Percentiles rank a stretch among this genome's conserved stretches.
These are phyloP conservation scores for Penicillium sp. DNA, from an alignment of 2,329 filamentous ascomycete genomes.

Conservation along the genomic window DNA sequence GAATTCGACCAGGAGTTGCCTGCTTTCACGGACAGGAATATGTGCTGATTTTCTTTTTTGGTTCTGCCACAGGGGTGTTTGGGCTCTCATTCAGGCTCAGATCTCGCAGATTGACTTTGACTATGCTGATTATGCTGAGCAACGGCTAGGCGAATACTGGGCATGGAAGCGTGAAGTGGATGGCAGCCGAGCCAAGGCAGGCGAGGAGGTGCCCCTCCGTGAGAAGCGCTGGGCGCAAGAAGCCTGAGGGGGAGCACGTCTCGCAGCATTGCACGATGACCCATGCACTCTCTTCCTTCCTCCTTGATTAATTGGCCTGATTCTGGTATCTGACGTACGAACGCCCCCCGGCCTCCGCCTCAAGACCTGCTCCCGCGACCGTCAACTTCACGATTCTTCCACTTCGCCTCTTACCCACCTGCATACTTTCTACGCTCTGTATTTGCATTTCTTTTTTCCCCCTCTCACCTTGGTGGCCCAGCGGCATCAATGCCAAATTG, in stretches of 20 bases:
- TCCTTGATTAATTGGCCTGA: background rate
- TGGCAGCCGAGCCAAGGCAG: constrained; percentile 51
- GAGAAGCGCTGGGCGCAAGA: constrained; percentile 74
- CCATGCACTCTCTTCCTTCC: background rate
- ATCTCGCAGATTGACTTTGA: constrained; percentile 97
- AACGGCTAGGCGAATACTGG: constrained; percentile 83
- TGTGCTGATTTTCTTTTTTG: too few species aligned
- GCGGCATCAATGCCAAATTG: background rate
- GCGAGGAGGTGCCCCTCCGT: constrained; percentile 61
- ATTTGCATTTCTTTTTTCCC: background rate
- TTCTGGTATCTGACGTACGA: too few species aligned
- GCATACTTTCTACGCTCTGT: background rate
- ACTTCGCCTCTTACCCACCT: background rate
- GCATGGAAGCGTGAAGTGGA: constrained; percentile 75
- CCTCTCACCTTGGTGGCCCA: constrained; percentile 1
- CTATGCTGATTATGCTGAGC: constrained; percentile 84
- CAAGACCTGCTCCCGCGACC: too few species aligned
- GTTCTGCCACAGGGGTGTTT: constrained; percentile 67
- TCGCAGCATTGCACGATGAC: background rate
- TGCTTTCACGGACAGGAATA: background rate
- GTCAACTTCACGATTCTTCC: background rate
- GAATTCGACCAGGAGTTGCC: too few species aligned
- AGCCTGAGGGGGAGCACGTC: constrained; percentile 15
- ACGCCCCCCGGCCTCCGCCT: too few species aligned
- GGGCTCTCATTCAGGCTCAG: constrained; percentile 87